phyloP scores from a whole-genome alignment of 768 basidiomycete genomes.

The Pseudohyphozyma bogoriensis region DNA sequence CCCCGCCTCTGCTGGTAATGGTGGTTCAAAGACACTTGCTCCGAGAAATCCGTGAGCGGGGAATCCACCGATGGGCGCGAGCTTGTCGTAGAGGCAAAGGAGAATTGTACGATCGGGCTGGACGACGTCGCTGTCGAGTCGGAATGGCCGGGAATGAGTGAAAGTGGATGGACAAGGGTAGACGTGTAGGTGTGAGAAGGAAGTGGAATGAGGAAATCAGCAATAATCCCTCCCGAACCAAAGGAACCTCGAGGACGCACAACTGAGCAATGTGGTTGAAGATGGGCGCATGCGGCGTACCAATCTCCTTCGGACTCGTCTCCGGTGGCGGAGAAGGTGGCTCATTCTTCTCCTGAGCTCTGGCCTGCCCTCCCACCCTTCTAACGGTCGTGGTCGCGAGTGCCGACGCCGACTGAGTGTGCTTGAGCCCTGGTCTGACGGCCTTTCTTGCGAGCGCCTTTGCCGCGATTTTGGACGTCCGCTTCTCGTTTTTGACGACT shows the following conservation, averaged over 20 bases:
- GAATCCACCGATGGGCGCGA: conserved; percentile 59
- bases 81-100: conserved; percentile 54
- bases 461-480: too few species aligned
- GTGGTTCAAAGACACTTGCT: conserved; percentile 38
- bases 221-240: not conserved
- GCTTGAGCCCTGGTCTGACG: too few species aligned
- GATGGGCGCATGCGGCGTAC: conserved; percentile 47
- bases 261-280: conserved; percentile 99
- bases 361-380: too few species aligned
- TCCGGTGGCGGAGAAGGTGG: not conserved
- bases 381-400: too few species aligned
- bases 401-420: too few species aligned
- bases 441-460: too few species aligned
- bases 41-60: conserved; percentile 19
- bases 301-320: conserved; percentile 6
- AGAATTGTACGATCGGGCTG: conserved; percentile 15
- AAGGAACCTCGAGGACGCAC: conserved; percentile 46
- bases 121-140: conserved; percentile 19
- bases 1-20: conserved; percentile 79
- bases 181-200: too few species aligned
- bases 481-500: not conserved
- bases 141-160: too few species aligned
- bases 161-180: too few species aligned
- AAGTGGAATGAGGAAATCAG: too few species aligned
- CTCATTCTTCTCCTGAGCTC: too few species aligned